Base-by-base conservation (phyloP, 2,329 filamentous ascomycete genomes). In the Thielaviopsis euricoi region DNA sequence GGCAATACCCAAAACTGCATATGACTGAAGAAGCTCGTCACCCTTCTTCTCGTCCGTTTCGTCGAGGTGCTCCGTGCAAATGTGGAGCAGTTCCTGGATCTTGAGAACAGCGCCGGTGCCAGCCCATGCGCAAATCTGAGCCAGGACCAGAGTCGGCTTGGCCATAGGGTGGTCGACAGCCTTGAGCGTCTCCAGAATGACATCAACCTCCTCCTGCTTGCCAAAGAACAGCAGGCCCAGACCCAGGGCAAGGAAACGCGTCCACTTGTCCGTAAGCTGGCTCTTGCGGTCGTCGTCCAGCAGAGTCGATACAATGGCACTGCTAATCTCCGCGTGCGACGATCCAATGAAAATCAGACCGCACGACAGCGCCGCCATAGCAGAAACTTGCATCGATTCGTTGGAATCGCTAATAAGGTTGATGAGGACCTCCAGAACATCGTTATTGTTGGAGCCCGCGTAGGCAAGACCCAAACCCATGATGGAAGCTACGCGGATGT, bases 221-320 rank as follows among this genome's bases (percentile, higher is more conserved):
- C 93, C 93, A 65, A 98, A 97, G 79, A 89, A 98, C 26, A 98
- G 77, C 25, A 98, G 79, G 1, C 91, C 93, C 62, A 98, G 79
- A 63, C 93, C 93, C 49, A 98, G 83, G 21, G 88, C 90, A 74
- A 98, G 86, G 74, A 98, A 98, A 19, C 93, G 84, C 33, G 90
- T 93, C 93, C 93, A 98, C 73, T 97, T 98, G 73, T 97, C 89
- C 64, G 94, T 96, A 61, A 98, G 76, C 69, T 95, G 90, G 66
- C 81, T 85, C 72, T 86, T 86, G 59, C 90, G 83, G 61, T 97
- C 91, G 60, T 97, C 91, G 64, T 98, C 93, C 71, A 98, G 81
- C 64, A 98, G 77, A 0, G 91, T 95, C 58, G 87, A 88, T 57
- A 97, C 85, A 64, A 98, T 93, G 10, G 90, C 86, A 71, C 95